Base-by-base conservation (phyloP, 805 yeast genomes). In the Wickerhamiella siamensis region DNA sequence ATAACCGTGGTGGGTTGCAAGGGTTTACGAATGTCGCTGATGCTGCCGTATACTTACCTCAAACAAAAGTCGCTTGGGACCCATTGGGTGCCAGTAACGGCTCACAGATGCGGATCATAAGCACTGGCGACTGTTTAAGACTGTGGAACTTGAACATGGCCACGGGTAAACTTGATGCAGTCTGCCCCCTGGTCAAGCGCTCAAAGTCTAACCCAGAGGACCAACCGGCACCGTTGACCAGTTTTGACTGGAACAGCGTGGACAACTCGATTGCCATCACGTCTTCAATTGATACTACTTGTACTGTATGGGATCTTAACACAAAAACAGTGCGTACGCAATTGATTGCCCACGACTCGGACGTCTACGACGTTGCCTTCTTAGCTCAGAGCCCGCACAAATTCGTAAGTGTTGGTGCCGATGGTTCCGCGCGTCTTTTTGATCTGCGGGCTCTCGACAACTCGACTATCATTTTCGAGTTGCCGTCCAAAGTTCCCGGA, bases 331-430 rank as follows among this genome's bases (percentile, higher is more conserved):
- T 94, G 14, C 82, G 80, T 56, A 88, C 97, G 1, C 96, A 91
- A 62, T 67, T 91, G 38, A 91, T 91, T 49, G 97, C 98, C 0
- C 98, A 91, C 60, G 98, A 91, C 58, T 75, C 79, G 48, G 96
- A 86, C 59, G 98, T 91, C 3, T 83, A 75, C 58, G 98, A 91
- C 58, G 97, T 87, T 24, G 74, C 81, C 47, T 91, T 86, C 58
- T 63, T 87, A 39, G 74, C 79, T 39, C 77, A 77, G 15, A 74
- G 82, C 29, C 74, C 79, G 36, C 71, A 80, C 54, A 70, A 87
- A 21, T 91, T 91, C 61, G 83, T 94, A 38, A 79, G 91, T 42
- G 94, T 88, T 42, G 94, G 96, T 2, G 87, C 86, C 41, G 98
- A 91, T 61, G 98, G 98, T 0, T 79, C 93, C 15, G 83, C 87